Evolutionary conservation across 371 early-diverging fungal species (phyloP).

Genomic region (Umbelopsis sp.): DNA sequence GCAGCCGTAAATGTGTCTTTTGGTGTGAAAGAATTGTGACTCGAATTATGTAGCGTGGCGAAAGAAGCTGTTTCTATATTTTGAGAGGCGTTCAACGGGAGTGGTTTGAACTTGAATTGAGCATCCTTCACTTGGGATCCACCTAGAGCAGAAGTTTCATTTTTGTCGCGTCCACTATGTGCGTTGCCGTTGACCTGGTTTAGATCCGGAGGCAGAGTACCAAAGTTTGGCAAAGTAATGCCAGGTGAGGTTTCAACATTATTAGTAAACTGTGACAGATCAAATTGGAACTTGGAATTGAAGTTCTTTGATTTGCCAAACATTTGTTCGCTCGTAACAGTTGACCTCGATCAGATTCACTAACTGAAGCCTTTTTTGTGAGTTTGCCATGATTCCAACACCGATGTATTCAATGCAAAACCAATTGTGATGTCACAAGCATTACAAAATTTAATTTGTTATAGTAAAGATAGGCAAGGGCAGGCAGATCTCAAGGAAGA

Average conservation of each 20-base stretch:
- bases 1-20: not conserved
- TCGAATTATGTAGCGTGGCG: too few relatives aligned
- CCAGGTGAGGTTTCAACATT: not conserved
- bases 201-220: not conserved
- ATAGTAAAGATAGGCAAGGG: not conserved
- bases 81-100: not conserved
- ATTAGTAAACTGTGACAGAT: constrained; percentile 12
- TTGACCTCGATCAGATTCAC: not conserved
- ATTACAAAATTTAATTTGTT: not conserved
- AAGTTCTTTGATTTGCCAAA: constrained; percentile 19
- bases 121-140: not conserved
- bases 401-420: not conserved
- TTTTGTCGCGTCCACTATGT: not conserved
- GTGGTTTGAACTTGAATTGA: not conserved
- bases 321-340: constrained; percentile 7
- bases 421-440: not conserved
- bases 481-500: too few relatives aligned
- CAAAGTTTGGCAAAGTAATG: constrained; percentile 3
- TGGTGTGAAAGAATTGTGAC: not conserved
- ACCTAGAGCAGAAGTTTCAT: not conserved
- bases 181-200: not conserved
- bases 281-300: constrained; percentile 17
- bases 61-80: not conserved
- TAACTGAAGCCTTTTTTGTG: not conserved
- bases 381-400: too few relatives aligned